Evolutionary conservation across 2,329 filamentous ascomycete genomes (phyloP).

Genomic region (Xylariaceae sp.): DNA sequence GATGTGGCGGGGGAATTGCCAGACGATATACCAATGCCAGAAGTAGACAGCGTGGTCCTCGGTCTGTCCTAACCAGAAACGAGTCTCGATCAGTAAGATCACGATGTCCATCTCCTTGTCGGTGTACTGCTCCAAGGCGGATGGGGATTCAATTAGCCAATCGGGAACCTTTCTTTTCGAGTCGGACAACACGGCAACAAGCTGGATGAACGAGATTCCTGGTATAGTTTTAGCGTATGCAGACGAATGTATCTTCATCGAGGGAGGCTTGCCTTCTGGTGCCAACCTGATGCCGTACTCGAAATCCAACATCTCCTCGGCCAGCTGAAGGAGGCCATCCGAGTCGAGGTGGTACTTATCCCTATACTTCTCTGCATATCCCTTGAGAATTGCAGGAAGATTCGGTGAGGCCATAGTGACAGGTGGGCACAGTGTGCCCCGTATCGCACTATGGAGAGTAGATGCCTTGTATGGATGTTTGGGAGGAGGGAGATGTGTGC

Average conservation of each 20-base stretch:
- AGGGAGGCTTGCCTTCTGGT: not conserved
- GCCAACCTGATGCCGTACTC: not conserved
- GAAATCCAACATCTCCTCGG: no score
- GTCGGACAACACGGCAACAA: not conserved
- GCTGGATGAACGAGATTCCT: not conserved
- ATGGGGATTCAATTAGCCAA: not conserved
- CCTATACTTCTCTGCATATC: no score
- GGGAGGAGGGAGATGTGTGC: no score
- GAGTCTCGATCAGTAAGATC: conserved; percentile 7
- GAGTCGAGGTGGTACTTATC: no score
- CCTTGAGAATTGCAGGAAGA: no score
- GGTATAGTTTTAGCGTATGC: not conserved
- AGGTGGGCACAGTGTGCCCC: no score
- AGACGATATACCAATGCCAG: conserved; percentile 9
- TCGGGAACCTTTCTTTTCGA: not conserved
- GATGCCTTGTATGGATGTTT: no score
- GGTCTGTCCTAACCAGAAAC: conserved; percentile 9
- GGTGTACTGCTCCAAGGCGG: not conserved
- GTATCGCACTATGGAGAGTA: no score
- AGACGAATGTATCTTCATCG: not conserved
- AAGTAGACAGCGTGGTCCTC: not conserved
- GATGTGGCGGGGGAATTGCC: not conserved
- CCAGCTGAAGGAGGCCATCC: no score
- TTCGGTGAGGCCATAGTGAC: no score
- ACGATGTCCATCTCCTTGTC: conserved; percentile 3